phyloP scores from a whole-genome alignment of 345 rosid genomes.

The Dovyalis caffra region DNA sequence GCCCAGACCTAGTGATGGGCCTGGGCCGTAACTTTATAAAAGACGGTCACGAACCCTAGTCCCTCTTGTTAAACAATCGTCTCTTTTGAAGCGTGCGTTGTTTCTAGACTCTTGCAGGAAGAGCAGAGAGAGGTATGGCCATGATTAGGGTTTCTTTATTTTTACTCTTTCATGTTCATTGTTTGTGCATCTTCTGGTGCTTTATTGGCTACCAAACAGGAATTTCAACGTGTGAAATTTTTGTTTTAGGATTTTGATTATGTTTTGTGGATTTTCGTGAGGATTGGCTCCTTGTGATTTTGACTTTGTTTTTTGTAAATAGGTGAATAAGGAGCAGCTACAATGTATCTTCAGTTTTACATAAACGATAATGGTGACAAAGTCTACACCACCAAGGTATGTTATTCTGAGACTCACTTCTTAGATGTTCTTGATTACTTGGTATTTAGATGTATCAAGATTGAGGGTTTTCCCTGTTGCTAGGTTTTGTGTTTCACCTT shows the following conservation, averaged over 20 bases:
- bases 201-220: too few relatives aligned
- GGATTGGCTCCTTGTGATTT: not conserved
- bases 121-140: not conserved
- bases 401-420: not conserved
- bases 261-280: not conserved
- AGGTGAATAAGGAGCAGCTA: not conserved
- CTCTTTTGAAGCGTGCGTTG: not conserved
- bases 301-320: not conserved
- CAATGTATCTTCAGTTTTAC: conserved; percentile 77
- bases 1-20: not conserved
- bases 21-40: not conserved
- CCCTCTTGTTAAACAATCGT: not conserved
- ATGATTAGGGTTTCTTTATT: not conserved
- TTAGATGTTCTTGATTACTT: not conserved
- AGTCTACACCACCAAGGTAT: conserved; percentile 80
- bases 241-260: not conserved
- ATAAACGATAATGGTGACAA: conserved; percentile 78
- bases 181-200: too few relatives aligned
- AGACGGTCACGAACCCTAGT: not conserved
- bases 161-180: not conserved
- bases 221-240: not conserved
- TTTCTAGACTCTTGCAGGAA: not conserved
- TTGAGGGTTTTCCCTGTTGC: too few relatives aligned
- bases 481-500: not conserved
- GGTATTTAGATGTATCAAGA: too few relatives aligned